A percentile compares a stretch with the other conserved stretches of the same genome.
Conservation (phyloP, 2,329 filamentous ascomycete species). For the Sphaerulina vaccinii region DNA sequence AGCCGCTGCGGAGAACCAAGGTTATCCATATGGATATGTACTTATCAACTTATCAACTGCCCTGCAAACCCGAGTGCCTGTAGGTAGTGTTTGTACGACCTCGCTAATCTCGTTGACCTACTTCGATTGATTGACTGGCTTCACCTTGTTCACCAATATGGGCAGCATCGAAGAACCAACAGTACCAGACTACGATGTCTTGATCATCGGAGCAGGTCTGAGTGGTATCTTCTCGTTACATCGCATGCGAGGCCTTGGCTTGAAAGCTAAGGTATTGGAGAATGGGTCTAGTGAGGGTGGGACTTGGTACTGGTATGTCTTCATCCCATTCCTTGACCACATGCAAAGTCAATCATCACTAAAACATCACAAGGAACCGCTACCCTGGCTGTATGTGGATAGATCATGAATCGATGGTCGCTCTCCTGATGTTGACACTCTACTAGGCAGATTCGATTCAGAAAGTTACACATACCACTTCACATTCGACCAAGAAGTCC, state of each 20-base stretch:
- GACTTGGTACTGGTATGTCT: constrained; percentile 42
- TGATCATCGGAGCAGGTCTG: constrained; percentile 44
- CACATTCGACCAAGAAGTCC: constrained; percentile 43
- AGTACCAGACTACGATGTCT: constrained; percentile 36
- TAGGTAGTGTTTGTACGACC: no score
- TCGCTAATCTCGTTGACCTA: no score
- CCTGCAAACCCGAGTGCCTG: no score
- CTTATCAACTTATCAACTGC: no score
- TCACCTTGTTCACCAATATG: no score
- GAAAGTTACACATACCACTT: constrained; percentile 48
- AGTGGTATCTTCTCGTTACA: constrained; percentile 46
- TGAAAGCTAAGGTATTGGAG: constrained; percentile 42
- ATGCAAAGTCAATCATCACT: neutral
- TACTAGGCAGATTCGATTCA: constrained; percentile 47
- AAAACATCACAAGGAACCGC: constrained; percentile 42
- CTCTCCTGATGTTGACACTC: no score
- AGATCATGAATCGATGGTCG: no score
- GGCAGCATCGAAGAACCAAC: constrained; percentile 12
- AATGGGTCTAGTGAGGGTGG: constrained; percentile 45
- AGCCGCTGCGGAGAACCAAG: no score
- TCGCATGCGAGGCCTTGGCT: constrained; percentile 43
- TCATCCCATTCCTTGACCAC: neutral
- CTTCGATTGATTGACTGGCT: no score
- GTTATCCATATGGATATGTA: no score
- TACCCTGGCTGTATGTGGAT: constrained; percentile 52